Evolutionary conservation across 768 basidiomycete species (phyloP).

Genomic region (Suillus alpinus): DNA sequence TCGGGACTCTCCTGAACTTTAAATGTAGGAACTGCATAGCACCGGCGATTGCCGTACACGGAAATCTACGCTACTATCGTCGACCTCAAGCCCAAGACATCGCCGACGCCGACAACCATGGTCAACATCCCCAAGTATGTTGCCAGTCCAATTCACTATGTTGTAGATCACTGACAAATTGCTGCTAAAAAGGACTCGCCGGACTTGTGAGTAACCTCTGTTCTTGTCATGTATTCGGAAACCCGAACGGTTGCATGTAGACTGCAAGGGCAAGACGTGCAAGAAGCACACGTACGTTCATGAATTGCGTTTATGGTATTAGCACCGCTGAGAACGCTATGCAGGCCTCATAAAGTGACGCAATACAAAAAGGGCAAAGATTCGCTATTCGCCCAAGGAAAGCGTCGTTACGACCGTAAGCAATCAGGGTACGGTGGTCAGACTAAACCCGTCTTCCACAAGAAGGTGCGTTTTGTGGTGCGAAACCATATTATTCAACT

Average conservation of each 20-base stretch:
- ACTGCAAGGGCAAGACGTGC: conserved; percentile 96
- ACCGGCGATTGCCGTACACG: conserved; percentile 27
- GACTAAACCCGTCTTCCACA: conserved; percentile 99
- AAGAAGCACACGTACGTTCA: conserved; percentile 91
- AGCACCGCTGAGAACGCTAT: conserved; percentile 8
- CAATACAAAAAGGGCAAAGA: conserved; percentile 99
- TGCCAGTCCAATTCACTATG: background rate
- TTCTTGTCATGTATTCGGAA: conserved; percentile 3
- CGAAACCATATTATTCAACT: background rate
- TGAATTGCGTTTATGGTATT: background rate
- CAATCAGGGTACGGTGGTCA: conserved; percentile 99
- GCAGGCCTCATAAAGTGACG: conserved; percentile 96
- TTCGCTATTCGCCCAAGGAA: conserved; percentile 96
- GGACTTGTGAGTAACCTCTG: conserved; percentile 73
- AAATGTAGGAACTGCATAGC: conserved; percentile 20
- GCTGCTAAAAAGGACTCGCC: conserved; percentile 68
- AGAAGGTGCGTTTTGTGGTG: conserved; percentile 63
- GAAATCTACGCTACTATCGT: conserved; percentile 8
- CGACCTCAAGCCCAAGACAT: conserved; percentile 12
- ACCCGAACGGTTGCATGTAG: conserved; percentile 34
- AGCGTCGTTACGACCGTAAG: conserved; percentile 99
- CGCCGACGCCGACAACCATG: conserved; percentile 50
- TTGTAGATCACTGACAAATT: conserved; percentile 13
- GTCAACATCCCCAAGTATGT: conserved; percentile 95
- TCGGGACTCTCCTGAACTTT: conserved; percentile 13